These are phyloP conservation scores for Cladophialophora carrionii DNA, from an alignment of 2,329 filamentous ascomycete genomes.

Conservation along the genomic window DNA sequence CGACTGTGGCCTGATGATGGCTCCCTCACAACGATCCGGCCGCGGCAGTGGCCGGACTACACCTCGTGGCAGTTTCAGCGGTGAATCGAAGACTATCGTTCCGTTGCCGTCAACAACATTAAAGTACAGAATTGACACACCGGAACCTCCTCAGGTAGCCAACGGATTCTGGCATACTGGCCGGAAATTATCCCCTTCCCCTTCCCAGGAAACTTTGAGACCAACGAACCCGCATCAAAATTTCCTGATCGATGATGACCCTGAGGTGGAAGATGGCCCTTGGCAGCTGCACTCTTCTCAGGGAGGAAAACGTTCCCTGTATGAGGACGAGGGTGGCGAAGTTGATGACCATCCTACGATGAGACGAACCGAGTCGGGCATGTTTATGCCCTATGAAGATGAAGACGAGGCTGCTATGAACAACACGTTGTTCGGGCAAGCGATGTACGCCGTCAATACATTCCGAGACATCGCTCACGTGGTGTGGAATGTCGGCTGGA, in stretches of 20 bases:
- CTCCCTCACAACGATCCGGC: conserved; percentile 58
- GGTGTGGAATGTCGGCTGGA: conserved; percentile 69
- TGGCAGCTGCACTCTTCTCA: conserved; percentile 47
- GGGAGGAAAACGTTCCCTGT: conserved; percentile 27
- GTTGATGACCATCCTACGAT: conserved; percentile 62
- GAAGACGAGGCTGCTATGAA: conserved; percentile 58
- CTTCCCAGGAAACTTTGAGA: conserved; percentile 79
- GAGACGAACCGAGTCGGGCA: conserved; percentile 78
- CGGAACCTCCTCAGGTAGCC: conserved; percentile 57
- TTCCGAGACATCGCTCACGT: conserved; percentile 67
- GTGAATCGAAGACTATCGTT: conserved; percentile 81
- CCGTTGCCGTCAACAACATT: conserved; percentile 84
- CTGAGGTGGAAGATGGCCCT: conserved; percentile 53
- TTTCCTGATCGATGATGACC: conserved; percentile 66
- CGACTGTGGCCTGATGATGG: conserved; percentile 82
- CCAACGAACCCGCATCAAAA: conserved; percentile 69
- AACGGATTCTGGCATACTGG: conserved; percentile 50
- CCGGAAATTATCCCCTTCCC: conserved; percentile 65
- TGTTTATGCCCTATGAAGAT: conserved; percentile 86
- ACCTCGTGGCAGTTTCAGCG: conserved; percentile 59
- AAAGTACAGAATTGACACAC: conserved; percentile 79
- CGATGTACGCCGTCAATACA: conserved; percentile 76
- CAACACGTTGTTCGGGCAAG: conserved; percentile 72
- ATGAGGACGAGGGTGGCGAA: conserved; percentile 55
- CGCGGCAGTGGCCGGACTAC: conserved; percentile 57